A percentile compares a stretch with the other conserved stretches of the same genome.
These are phyloP conservation scores for Botrytis deweyae DNA, from an alignment of 2,329 filamentous ascomycete species.

Conservation along the genomic window DNA sequence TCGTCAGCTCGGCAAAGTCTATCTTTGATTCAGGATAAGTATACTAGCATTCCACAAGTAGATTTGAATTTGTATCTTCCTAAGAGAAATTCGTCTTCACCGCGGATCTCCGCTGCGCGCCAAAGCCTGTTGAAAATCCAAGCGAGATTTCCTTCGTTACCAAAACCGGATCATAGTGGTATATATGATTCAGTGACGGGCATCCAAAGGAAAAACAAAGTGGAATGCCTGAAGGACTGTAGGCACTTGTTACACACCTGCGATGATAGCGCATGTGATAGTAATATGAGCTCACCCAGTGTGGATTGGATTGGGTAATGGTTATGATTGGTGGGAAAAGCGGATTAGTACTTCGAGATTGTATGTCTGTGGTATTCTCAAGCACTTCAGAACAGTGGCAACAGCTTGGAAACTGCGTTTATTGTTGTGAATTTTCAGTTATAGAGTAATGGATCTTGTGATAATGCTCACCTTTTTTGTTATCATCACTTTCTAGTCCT, in stretches of 20 bases:
- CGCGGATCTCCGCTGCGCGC: background rate
- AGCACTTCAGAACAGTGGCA: background rate
- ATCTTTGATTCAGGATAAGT: background rate
- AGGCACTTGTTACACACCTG: constrained; percentile 22
- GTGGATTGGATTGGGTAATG: constrained; percentile 33
- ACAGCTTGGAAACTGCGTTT: background rate
- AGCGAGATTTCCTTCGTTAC: constrained; percentile 15
- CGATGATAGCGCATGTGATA: constrained; percentile 22
- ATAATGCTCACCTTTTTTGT: background rate
- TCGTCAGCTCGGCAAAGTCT: constrained; percentile 12
- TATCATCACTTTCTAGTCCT: background rate
- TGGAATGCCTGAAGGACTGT: constrained; percentile 1
- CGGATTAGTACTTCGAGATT: background rate
- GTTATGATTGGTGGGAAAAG: background rate
- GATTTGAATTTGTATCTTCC: background rate
- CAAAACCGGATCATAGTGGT: constrained; percentile 22
- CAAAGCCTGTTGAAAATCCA: constrained; percentile 15
- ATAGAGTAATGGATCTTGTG: background rate
- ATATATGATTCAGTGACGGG: constrained; percentile 27
- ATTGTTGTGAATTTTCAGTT: background rate
- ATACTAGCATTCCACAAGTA: background rate
- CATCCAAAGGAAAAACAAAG: background rate
- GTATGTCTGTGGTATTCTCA: background rate
- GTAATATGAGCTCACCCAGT: constrained; percentile 25
- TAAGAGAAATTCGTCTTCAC: background rate